These are phyloP conservation scores for Nakazawaea wickerhamii DNA, from an alignment of 805 yeast species.

Conservation along the genomic window DNA sequence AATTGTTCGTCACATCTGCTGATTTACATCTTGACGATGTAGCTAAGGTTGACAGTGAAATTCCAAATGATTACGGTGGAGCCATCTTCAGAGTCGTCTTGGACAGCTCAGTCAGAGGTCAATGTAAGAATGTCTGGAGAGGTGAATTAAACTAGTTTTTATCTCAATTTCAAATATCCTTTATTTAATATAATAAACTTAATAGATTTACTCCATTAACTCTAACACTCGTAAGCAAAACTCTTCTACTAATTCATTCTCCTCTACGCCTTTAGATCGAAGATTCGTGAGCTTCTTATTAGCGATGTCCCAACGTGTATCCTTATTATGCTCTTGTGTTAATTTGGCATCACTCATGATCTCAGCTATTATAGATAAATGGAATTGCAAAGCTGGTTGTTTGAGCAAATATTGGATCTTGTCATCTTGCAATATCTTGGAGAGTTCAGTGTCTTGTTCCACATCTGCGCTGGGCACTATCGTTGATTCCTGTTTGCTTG, in stretches of 20 bases:
- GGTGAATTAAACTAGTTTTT: slow-evolving; percentile 14
- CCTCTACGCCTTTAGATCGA: slow-evolving; percentile 59
- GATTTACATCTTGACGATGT: slow-evolving; percentile 36
- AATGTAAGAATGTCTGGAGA: slow-evolving; percentile 24
- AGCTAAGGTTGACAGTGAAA: slow-evolving; percentile 23
- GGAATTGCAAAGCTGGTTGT: slow-evolving; percentile 51
- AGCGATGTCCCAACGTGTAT: slow-evolving; percentile 54
- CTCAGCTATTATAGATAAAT: slow-evolving; percentile 42
- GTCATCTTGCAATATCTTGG: slow-evolving; percentile 33
- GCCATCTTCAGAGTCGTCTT: slow-evolving; percentile 43
- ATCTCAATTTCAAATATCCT: background rate
- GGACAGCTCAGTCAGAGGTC: slow-evolving; percentile 28
- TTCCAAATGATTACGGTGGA: slow-evolving; percentile 51
- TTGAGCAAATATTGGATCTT: slow-evolving; percentile 39
- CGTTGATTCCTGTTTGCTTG: too few relatives aligned
- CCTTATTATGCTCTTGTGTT: slow-evolving; percentile 44
- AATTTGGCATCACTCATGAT: slow-evolving; percentile 41
- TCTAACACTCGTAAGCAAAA: slow-evolving; percentile 43
- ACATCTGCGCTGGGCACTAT: slow-evolving; percentile 7
- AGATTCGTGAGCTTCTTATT: slow-evolving; percentile 55
- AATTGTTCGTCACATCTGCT: slow-evolving; percentile 66
- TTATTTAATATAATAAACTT: background rate
- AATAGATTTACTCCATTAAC: slow-evolving; percentile 15
- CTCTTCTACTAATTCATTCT: slow-evolving; percentile 66
- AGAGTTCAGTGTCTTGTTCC: slow-evolving; percentile 21